These are phyloP conservation scores for Boletales sp. DNA, from an alignment of 768 basidiomycete species.

Conservation along the genomic window DNA sequence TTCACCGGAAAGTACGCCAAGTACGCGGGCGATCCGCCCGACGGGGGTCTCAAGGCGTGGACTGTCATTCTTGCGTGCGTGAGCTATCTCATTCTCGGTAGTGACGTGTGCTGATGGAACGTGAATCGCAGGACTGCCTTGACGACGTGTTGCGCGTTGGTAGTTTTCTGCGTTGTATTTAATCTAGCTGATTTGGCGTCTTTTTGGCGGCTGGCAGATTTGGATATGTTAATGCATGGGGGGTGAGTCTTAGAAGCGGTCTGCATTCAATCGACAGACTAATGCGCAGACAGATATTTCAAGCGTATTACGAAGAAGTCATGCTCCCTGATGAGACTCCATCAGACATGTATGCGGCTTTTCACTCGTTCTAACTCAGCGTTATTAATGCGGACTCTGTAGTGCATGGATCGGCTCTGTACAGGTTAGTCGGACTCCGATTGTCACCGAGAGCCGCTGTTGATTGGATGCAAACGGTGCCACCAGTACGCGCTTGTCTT, in stretches of 20 bases:
- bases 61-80: constrained; percentile 28
- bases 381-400: neutral
- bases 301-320: constrained; percentile 62
- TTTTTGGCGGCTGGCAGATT: constrained; percentile 36
- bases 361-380: neutral
- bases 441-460: neutral
- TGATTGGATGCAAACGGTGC: neutral
- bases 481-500: constrained; percentile 60
- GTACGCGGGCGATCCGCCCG: constrained; percentile 22
- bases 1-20: constrained; percentile 13
- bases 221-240: constrained; percentile 74
- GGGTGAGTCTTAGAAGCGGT: constrained; percentile 42
- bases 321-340: constrained; percentile 47
- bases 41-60: constrained; percentile 31
- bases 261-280: neutral
- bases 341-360: constrained; percentile 51
- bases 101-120: neutral
- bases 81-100: neutral
- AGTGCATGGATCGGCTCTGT: constrained; percentile 82
- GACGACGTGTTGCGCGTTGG: constrained; percentile 40
- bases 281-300: constrained; percentile 51
- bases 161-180: neutral
- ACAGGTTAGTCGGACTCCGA: constrained; percentile 40
- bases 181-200: neutral
- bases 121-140: constrained; percentile 9